Evolutionary conservation across 345 rosid genomes (phyloP).

Genomic region (Eucalyptus victrix): DNA sequence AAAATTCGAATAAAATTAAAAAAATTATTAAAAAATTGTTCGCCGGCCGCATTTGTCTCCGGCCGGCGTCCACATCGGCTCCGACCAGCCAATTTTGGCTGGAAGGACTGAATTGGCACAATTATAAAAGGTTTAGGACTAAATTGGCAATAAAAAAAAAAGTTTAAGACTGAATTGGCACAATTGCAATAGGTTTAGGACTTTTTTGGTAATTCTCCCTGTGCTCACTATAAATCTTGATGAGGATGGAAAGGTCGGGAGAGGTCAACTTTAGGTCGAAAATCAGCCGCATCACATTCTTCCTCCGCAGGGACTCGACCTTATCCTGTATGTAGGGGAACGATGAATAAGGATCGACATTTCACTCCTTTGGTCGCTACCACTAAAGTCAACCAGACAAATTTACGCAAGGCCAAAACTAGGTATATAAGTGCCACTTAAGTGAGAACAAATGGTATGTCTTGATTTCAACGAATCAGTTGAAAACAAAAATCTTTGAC

Average conservation of each 20-base stretch:
- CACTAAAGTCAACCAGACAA: neutral
- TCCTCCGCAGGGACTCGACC: conserved; percentile 9
- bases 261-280: conserved; percentile 5
- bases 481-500: neutral
- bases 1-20: too few species aligned
- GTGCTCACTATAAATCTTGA: conserved; percentile 2
- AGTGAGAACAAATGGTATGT: neutral
- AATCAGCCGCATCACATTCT: conserved; percentile 8
- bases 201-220: too few species aligned
- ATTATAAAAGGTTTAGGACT: too few species aligned
- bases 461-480: neutral
- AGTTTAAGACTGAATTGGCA: too few species aligned
- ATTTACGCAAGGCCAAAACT: neutral
- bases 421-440: neutral
- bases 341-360: neutral
- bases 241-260: conserved; percentile 4
- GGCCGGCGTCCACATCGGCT: too few species aligned
- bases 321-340: neutral
- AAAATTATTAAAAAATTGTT: too few species aligned
- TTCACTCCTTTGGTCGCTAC: neutral
- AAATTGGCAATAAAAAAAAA: too few species aligned
- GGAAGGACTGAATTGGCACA: too few species aligned
- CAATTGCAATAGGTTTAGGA: too few species aligned
- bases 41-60: too few species aligned
- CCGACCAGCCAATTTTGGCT: too few species aligned